Percentiles rank a stretch among this genome's conserved stretches.
Evolutionary conservation across 2,329 filamentous ascomycete species (phyloP).

Genomic region (Helminthosporium solani): DNA sequence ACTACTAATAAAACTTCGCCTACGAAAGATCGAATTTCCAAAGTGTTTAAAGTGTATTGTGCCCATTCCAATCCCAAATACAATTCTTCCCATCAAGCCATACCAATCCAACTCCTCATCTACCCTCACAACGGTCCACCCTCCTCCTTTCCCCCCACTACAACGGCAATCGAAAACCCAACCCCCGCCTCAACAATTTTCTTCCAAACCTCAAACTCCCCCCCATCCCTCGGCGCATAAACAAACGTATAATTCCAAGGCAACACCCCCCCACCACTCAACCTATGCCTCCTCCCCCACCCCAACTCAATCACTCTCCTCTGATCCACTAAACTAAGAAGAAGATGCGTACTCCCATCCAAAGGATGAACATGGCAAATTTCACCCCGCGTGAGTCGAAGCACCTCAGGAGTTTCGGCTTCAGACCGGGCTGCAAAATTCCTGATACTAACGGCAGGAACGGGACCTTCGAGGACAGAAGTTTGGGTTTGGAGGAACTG

Average conservation of each 20-base stretch:
- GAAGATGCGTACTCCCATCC: conserved; percentile 3
- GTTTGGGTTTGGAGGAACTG: conserved; percentile 1
- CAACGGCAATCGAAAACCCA: conserved; percentile 56
- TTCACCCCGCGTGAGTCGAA: conserved; percentile 1
- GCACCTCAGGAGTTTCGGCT: neutral
- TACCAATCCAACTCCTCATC: too few relatives aligned
- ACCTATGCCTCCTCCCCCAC: conserved; percentile 4
- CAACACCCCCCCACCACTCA: conserved; percentile 2
- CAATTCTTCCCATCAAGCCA: too few relatives aligned
- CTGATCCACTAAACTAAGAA: conserved; percentile 4
- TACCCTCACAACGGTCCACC: too few relatives aligned
- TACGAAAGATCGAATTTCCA: too few relatives aligned
- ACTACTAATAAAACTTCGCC: too few relatives aligned
- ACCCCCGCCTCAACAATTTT: conserved; percentile 72
- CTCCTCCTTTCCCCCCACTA: conserved; percentile 19
- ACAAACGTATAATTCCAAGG: conserved; percentile 42
- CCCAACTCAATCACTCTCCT: conserved; percentile 6
- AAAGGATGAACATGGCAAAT: conserved; percentile 2
- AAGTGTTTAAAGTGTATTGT: too few relatives aligned
- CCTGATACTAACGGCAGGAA: conserved; percentile 1
- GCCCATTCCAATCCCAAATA: too few relatives aligned
- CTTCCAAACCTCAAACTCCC: conserved; percentile 67
- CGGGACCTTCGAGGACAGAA: conserved; percentile 2
- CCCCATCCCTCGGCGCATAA: conserved; percentile 72
- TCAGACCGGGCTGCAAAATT: neutral